Percentiles rank a stretch among this genome's conserved stretches.
Evolutionary conservation across 257 asterid species (phyloP).

Genomic region (Rubia yunnanensis): DNA sequence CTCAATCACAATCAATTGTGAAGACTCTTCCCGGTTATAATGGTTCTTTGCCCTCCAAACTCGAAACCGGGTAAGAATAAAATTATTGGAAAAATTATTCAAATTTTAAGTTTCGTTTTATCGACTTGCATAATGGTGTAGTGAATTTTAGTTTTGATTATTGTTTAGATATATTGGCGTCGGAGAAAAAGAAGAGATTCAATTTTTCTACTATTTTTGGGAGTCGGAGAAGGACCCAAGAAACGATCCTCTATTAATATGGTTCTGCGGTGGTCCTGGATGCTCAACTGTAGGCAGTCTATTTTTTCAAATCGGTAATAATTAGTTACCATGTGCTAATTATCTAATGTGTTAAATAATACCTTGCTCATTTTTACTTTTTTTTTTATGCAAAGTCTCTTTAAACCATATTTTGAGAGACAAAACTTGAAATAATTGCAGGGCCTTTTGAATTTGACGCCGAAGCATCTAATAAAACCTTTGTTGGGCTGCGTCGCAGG

Average conservation of each 20-base stretch:
- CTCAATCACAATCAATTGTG: conserved; percentile 3
- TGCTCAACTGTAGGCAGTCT: conserved; percentile 51
- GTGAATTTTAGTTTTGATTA: not conserved
- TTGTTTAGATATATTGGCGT: not conserved
- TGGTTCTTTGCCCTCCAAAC: conserved; percentile 20
- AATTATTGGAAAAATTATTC: too few relatives aligned
- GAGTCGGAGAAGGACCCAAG: conserved; percentile 35
- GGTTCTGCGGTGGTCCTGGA: conserved; percentile 73
- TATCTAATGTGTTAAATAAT: too few relatives aligned
- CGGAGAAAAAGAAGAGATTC: not conserved
- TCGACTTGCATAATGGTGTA: too few relatives aligned
- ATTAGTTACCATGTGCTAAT: too few relatives aligned
- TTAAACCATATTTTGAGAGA: too few relatives aligned
- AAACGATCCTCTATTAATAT: conserved; percentile 44
- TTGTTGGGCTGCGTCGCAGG: conserved; percentile 21
- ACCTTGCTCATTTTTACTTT: too few relatives aligned
- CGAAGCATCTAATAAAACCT: conserved; percentile 14
- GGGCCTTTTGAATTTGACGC: conserved; percentile 24
- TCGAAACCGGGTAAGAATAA: conserved; percentile 50
- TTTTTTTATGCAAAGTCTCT: too few relatives aligned
- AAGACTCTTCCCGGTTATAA: conserved; percentile 14
- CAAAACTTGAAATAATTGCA: too few relatives aligned
- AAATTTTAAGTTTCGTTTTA: too few relatives aligned
- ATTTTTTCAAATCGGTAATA: conserved; percentile 33
- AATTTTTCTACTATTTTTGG: conserved; percentile 38